Conservation (phyloP, 345 rosid species). For the Triadica sebifera region DNA sequence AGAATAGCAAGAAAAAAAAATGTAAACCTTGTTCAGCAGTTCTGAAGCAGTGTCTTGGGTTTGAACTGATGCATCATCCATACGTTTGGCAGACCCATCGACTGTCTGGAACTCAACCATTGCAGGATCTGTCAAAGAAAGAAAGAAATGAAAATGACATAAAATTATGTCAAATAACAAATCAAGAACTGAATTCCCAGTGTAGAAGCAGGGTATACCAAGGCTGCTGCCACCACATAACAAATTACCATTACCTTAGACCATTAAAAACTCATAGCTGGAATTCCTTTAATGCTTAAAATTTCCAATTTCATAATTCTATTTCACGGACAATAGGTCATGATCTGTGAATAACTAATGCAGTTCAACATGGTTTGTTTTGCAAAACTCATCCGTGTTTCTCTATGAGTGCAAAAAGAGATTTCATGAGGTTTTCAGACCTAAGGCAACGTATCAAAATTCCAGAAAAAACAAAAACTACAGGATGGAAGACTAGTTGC, state of each 20-base stretch:
- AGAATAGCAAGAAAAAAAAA: conserved; percentile 1
- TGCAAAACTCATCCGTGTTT: neutral
- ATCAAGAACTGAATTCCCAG: neutral
- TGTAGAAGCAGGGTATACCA: neutral
- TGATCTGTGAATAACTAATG: neutral
- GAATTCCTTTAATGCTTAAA: neutral
- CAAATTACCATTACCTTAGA: neutral
- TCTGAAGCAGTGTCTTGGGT: conserved; percentile 28
- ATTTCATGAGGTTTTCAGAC: neutral
- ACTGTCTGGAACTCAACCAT: conserved; percentile 30
- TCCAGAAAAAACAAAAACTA: neutral
- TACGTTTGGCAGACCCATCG: conserved; percentile 28
- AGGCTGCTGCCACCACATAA: neutral
- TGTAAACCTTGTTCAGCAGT: conserved; percentile 32
- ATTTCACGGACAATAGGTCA: neutral
- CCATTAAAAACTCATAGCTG: neutral
- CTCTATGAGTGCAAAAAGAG: neutral
- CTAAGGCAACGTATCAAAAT: neutral
- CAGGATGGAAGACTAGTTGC: neutral
- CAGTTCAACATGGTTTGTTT: neutral
- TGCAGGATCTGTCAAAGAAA: conserved; percentile 38
- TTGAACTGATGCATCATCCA: conserved; percentile 25
- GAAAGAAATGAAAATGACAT: neutral
- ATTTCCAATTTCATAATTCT: neutral
- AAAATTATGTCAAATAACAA: conserved; percentile 1